Evolutionary conservation across 441 rosid species (phyloP), one percentile per base, ranked within the genome.

Genomic region (Erodium trifolium): DNA sequence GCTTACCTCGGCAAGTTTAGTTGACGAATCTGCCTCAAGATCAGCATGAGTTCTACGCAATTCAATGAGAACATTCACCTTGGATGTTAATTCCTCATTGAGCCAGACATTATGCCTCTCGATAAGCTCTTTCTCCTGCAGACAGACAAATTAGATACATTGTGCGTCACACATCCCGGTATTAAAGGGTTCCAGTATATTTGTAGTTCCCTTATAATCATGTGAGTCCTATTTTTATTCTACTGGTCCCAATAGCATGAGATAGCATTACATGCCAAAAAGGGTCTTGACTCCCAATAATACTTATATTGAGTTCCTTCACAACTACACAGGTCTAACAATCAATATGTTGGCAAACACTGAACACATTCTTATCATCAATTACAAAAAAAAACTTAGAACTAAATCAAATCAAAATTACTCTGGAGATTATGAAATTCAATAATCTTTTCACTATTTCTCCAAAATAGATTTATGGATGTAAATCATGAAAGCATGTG

Each of bases 41-140:
- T 90, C 87, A 57, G 90, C 76, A 62, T 82, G 87, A 70, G 74
- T 74, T 81, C 85, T 84, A 43, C 94, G 96, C 71, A 85, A 73
- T 74, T 88, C 86, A 53, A 80, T 74, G 55, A 87, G 84, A 75
- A 80, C 80, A 55, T 85, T 91, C 35, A 81, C 89, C 82, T 94
- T 94, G 67, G 85, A 68, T n/a, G 86, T 86, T 82, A 94, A 75
- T 85, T 94, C 98, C 37, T 92, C 93, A 73, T 94, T 87, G 70
- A 94, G 87, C 98, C 98, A 94, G 34, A 75, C 68, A 77, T 93
- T 92, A 78, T 94, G 99, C 78, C 90, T 86, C 79, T 88, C 90
- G 51, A 85, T 76, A 73, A 94, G 93, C 69, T 94, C 99, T 78
- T 94, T 94, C 85, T 87, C 99, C 98, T 93, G 78, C 39, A 64